These are phyloP conservation scores for Rhodotorula sp. DNA, from an alignment of 1,284 basidiomycete species.

Conservation along the genomic window DNA sequence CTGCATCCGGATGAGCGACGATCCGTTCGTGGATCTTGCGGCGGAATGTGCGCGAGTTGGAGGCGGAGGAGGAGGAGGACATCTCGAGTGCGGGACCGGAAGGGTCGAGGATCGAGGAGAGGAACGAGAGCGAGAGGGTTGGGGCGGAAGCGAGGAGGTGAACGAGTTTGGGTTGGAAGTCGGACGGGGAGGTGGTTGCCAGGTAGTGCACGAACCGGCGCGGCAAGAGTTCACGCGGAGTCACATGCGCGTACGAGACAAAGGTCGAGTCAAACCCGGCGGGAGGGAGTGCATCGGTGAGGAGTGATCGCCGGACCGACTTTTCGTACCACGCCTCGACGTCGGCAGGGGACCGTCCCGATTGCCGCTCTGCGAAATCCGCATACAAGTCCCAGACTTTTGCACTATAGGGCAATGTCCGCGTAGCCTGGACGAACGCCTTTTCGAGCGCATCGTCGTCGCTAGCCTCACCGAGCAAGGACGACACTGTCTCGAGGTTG, in stretches of 20 bases:
- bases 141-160: constrained; percentile 19
- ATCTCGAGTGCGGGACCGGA: constrained; percentile 1
- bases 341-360: neutral
- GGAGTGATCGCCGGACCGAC: constrained; percentile 23
- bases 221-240: constrained; percentile 34
- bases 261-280: constrained; percentile 23
- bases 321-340: constrained; percentile 26
- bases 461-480: neutral
- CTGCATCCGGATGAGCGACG: constrained; percentile 22
- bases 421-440: constrained; percentile 5
- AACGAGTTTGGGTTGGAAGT: constrained; percentile 12
- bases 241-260: neutral
- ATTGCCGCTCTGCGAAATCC: constrained; percentile 5
- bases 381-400: constrained; percentile 34
- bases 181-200: constrained; percentile 2
- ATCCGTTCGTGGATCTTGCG: constrained; percentile 20
- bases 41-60: constrained; percentile 10
- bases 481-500: constrained; percentile 18
- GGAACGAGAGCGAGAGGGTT: constrained; percentile 26
- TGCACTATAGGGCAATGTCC: constrained; percentile 24
- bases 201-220: constrained; percentile 30
- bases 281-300: constrained; percentile 33
- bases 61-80: neutral
- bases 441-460: neutral
- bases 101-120: constrained; percentile 10